phyloP scores from a whole-genome alignment of 306 rosid genomes.

The Begonia fuchsioides region DNA sequence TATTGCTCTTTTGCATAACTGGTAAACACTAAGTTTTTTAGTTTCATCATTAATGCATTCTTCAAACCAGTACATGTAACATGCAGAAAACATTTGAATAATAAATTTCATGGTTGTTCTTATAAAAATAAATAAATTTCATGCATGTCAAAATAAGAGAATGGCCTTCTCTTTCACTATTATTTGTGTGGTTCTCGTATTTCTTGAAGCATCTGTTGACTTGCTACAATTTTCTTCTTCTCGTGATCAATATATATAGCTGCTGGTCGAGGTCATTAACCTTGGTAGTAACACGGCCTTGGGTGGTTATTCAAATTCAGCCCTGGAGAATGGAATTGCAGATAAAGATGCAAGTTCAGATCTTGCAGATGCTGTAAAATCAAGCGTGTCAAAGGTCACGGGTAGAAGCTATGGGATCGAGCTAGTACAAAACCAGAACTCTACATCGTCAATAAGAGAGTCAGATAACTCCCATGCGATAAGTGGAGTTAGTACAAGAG shows the following conservation, averaged over 20 bases:
- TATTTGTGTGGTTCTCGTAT: constrained; percentile 5
- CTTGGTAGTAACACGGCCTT: constrained; percentile 31
- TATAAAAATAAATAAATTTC: too few relatives aligned
- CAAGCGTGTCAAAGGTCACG: constrained; percentile 56
- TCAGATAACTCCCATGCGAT: constrained; percentile 41
- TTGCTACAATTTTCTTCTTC: constrained; percentile 11
- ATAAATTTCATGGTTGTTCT: too few relatives aligned
- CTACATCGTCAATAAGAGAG: constrained; percentile 50
- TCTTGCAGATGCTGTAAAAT: constrained; percentile 70
- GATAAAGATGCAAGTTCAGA: constrained; percentile 56
- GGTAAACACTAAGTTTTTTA: too few relatives aligned
- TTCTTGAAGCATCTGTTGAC: constrained; percentile 6
- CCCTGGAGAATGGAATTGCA: constrained; percentile 63
- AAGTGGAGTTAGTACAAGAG: constrained; percentile 77
- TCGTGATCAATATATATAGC: constrained; percentile 33
- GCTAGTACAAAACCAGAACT: constrained; percentile 39
- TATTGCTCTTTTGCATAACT: too few relatives aligned
- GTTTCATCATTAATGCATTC: too few relatives aligned
- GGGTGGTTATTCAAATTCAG: constrained; percentile 28
- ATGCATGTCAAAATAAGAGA: too few relatives aligned
- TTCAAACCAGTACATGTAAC: too few relatives aligned
- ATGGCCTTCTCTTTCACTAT: background rate
- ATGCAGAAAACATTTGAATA: too few relatives aligned
- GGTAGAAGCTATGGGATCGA: constrained; percentile 45
- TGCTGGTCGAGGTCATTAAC: constrained; percentile 83